phyloP scores from a whole-genome alignment of 2,329 filamentous ascomycete species.

The Fusarium ramigenum region DNA sequence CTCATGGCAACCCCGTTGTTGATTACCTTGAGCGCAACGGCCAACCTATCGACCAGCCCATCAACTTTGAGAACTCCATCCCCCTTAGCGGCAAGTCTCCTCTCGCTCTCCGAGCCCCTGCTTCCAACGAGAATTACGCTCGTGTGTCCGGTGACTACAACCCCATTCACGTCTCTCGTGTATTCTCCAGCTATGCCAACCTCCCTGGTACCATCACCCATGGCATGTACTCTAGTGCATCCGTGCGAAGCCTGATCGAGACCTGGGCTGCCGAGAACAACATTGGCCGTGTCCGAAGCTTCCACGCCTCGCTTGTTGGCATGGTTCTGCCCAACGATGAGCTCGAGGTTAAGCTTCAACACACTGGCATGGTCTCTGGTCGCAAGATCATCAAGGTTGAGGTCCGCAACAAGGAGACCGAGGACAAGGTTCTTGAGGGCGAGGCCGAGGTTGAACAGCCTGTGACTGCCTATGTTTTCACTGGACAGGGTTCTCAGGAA shows the following conservation, averaged over 20 bases:
- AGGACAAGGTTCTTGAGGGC: constrained; percentile 94
- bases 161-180: constrained; percentile 96
- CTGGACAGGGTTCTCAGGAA: constrained; percentile 97
- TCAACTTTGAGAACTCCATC: constrained; percentile 97
- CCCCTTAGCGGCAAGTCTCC: constrained; percentile 93
- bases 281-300: constrained; percentile 94
- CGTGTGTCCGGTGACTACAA: constrained; percentile 98
- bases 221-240: constrained; percentile 98
- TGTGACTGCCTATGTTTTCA: constrained; percentile 96
- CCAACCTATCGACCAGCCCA: constrained; percentile 91
- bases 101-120: constrained; percentile 86
- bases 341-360: constrained; percentile 93
- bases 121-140: constrained; percentile 97
- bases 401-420: constrained; percentile 92
- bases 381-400: constrained; percentile 99
- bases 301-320: constrained; percentile 95
- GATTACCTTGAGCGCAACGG: constrained; percentile 95
- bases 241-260: constrained; percentile 94
- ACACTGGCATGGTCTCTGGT: constrained; percentile 96
- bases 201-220: constrained; percentile 97
- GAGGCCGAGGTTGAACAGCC: constrained; percentile 99
- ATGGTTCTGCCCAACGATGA: constrained; percentile 99
- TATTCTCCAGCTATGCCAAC: constrained; percentile 95
- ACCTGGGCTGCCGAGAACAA: constrained; percentile 99
- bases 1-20: constrained; percentile 94